Conservation (phyloP, 2,329 filamentous ascomycete species). For the Calonectria hongkongensis region DNA sequence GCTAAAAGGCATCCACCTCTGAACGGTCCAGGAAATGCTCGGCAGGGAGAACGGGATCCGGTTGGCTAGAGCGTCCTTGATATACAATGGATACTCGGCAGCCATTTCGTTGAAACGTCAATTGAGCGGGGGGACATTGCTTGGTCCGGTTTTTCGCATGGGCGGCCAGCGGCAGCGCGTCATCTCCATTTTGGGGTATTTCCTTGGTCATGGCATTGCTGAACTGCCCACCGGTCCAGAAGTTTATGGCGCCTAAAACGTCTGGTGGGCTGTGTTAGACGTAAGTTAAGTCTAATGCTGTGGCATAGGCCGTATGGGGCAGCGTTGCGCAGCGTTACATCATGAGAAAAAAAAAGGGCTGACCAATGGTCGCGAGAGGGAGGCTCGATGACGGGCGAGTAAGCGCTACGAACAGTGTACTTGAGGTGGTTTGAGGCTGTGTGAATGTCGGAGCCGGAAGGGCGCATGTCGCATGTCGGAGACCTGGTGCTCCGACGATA, state of each 20-base stretch:
- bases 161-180: background rate
- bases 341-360: background rate
- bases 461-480: conserved; percentile 10
- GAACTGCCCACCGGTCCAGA: background rate
- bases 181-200: background rate
- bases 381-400: background rate
- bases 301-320: background rate
- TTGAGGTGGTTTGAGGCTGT: conserved; percentile 19
- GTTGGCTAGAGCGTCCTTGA: conserved; percentile 7
- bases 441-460: background rate
- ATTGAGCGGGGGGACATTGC: background rate
- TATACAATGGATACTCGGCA: background rate
- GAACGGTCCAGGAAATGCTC: background rate
- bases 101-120: background rate
- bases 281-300: background rate
- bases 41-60: conserved; percentile 4
- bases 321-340: conserved; percentile 7
- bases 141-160: conserved; percentile 8
- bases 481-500: conserved; percentile 16
- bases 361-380: background rate
- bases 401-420: background rate
- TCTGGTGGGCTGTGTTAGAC: background rate
- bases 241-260: too few species aligned
- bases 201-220: background rate
- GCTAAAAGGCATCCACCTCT: background rate